Conservation (phyloP, 169 alveolate species). For the Plasmodium gonderi region DNA sequence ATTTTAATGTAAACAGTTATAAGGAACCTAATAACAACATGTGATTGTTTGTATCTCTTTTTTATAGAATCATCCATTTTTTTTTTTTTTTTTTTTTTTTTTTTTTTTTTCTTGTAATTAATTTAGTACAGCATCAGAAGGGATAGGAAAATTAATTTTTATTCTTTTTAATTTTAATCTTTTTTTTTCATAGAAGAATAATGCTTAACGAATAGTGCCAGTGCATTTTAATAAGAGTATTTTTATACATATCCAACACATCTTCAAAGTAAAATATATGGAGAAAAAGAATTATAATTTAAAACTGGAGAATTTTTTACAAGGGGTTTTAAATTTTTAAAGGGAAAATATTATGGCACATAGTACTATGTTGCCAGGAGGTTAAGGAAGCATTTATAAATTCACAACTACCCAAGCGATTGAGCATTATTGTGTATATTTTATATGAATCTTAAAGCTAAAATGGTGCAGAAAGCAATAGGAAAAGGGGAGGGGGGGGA, state of each 20-base stretch:
- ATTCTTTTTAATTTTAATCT: background rate
- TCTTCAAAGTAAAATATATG: background rate
- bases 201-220: background rate
- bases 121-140: background rate
- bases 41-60: background rate
- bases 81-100: too few species aligned
- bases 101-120: too few species aligned
- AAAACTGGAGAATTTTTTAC: background rate
- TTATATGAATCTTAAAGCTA: too few species aligned
- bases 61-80: slow-evolving; percentile 16
- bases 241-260: background rate
- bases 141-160: background rate
- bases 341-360: background rate
- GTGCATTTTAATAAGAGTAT: background rate
- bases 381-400: background rate
- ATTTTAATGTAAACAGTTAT: background rate
- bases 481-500: background rate
- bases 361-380: background rate
- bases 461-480: background rate
- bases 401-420: too few species aligned
- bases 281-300: background rate
- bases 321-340: background rate
- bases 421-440: too few species aligned
- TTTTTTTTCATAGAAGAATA: background rate
- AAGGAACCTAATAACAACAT: slow-evolving; percentile 18